Evolutionary conservation across 2,329 filamentous ascomycete species (phyloP), one percentile per base, ranked within the genome.

Genomic region (Neurospora crassa): DNA sequence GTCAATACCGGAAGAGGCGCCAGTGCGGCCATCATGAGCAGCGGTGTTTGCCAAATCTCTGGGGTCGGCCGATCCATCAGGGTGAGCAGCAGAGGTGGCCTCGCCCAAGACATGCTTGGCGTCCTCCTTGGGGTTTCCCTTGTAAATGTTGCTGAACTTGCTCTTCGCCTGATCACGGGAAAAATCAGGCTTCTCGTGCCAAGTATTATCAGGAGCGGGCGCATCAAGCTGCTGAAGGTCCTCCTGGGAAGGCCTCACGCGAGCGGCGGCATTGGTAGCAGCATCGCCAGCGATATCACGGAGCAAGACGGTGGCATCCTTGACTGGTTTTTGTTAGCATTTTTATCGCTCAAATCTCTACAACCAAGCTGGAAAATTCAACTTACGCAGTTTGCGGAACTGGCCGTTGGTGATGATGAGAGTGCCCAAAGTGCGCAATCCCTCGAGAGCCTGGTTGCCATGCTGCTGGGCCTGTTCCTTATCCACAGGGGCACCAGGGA

Each of bases 331-430:
- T 3, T 72, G 73, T 77, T 67, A 77, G 75, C 16, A 67, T 40
- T 1, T 16, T 67, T 11, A 8, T 29, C 20, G 24, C 0, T 2
- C 8, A 4, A 3, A 16, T n/a, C 12, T 8, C 11, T 16, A 7
- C 0, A 53, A 7, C 20, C n/a, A 47, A 2, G 16, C 4, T 34
- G 14, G 14, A 12, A 24, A 34, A 20, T 53, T 53, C 14, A 68
- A 88, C 91, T 81, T 88, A 91, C 92, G 82, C 42, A 97, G 88
- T 84, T 97, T 97, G 76, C 94, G 89, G 86, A 97, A 97, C 80
- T 98, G 94, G 75, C 96, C 96, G 77, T 99, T 99, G 77, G 94
- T 97, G 78, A 98, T 91, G 77, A 98, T 84, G 71, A 99, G 85
- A 20, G 91, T 94, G 69, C 95, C 96, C 0, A 99, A 85, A 3